Percentiles rank a stretch among this genome's conserved stretches.
phyloP scores from a whole-genome alignment of 768 basidiomycete species.

The Boletus eberwhitei region DNA sequence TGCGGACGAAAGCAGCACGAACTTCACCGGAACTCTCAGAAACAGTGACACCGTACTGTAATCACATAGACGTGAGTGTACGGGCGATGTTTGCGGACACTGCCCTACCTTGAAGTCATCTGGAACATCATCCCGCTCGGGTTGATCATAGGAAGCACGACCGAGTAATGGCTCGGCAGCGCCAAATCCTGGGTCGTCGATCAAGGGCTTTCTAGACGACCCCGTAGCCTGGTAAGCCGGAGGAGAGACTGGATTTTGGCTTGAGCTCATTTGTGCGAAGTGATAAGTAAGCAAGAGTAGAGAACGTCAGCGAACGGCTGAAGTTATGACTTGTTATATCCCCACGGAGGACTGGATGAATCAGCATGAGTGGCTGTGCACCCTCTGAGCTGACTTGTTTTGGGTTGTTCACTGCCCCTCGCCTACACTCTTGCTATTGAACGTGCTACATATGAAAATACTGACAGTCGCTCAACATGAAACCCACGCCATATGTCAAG shows the following conservation, averaged over 20 bases:
- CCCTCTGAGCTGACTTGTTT: neutral
- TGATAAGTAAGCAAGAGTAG: slow-evolving; percentile 21
- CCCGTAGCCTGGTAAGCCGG: slow-evolving; percentile 52
- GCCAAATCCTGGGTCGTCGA: slow-evolving; percentile 36
- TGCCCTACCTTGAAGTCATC: slow-evolving; percentile 87
- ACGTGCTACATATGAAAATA: slow-evolving; percentile 1
- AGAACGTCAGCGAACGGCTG: slow-evolving; percentile 8
- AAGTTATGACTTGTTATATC: slow-evolving; percentile 9
- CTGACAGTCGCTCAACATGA: neutral
- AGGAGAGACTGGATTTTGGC: slow-evolving; percentile 54
- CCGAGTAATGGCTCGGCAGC: slow-evolving; percentile 56
- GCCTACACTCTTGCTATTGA: neutral
- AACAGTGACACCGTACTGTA: slow-evolving; percentile 77
- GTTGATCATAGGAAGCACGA: slow-evolving; percentile 67
- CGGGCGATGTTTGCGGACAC: neutral
- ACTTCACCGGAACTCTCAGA: slow-evolving; percentile 76
- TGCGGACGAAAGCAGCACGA: slow-evolving; percentile 82
- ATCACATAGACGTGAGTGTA: slow-evolving; percentile 7
- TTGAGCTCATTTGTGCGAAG: slow-evolving; percentile 47
- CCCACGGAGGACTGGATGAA: slow-evolving; percentile 18
- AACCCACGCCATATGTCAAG: neutral
- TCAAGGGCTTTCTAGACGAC: slow-evolving; percentile 34
- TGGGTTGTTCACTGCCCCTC: slow-evolving; percentile 4
- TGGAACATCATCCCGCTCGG: slow-evolving; percentile 68
- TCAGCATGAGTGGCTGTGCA: slow-evolving; percentile 27